A percentile compares a stretch with the other conserved stretches of the same genome.
These are phyloP conservation scores for Avena sativa DNA, from an alignment of 176 grass and related monocot species.

Conservation along the genomic window DNA sequence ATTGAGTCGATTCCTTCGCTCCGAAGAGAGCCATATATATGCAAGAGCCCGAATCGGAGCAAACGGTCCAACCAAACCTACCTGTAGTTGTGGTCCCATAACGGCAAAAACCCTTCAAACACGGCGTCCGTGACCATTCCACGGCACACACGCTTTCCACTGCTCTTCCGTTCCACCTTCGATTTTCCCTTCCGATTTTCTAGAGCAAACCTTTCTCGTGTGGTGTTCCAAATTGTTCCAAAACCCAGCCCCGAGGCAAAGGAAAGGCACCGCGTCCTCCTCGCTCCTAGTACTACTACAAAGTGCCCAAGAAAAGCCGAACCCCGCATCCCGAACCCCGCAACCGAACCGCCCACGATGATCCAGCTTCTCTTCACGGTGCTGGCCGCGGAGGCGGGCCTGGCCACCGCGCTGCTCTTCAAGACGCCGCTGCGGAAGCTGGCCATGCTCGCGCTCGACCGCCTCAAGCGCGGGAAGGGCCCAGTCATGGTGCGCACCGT, in stretches of 20 bases:
- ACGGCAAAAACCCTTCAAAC: background rate
- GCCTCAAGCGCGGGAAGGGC: constrained; percentile 71
- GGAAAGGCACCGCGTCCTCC: background rate
- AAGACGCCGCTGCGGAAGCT: constrained; percentile 72
- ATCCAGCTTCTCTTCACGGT: constrained; percentile 82
- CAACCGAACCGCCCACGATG: constrained; percentile 38
- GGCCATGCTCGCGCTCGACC: constrained; percentile 60
- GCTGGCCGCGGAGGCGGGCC: constrained; percentile 58
- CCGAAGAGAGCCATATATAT: no score
- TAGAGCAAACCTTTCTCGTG: background rate
- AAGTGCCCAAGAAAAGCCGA: background rate
- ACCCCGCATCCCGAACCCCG: background rate
- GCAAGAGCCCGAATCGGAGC: no score
- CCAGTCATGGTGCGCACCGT: constrained; percentile 85
- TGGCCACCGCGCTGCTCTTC: constrained; percentile 69
- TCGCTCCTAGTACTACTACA: background rate
- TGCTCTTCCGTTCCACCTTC: background rate
- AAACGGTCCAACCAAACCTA: no score
- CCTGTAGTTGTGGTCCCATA: background rate
- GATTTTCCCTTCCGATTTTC: background rate
- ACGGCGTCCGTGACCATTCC: background rate
- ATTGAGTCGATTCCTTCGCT: no score
- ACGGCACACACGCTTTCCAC: constrained; percentile 6
- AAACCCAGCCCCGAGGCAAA: background rate
- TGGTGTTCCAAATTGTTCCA: constrained; percentile 34